A percentile compares a stretch with the other conserved stretches of the same genome.
Evolutionary conservation across 139 green algal species (phyloP).

Genomic region (Asterochloris sp.): DNA sequence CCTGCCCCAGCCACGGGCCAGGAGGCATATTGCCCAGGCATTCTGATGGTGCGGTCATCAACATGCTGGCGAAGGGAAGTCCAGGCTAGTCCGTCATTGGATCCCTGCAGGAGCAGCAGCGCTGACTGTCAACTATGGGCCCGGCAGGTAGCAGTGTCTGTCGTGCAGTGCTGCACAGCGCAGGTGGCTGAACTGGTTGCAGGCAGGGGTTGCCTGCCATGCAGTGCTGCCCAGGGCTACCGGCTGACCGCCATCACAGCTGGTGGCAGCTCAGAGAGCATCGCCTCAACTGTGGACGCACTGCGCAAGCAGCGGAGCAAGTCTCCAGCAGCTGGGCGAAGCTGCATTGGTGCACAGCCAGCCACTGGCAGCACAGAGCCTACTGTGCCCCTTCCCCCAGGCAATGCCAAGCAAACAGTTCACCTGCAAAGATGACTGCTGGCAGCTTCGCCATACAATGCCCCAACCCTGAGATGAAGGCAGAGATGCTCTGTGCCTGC

Average conservation of each 20-base stretch:
- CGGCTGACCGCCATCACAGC: neutral
- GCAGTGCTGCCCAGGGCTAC: neutral
- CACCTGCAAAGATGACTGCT: neutral
- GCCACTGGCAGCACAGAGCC: too few species aligned
- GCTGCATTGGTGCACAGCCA: too few species aligned
- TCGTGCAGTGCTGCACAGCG: neutral
- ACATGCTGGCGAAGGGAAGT: slow-evolving; percentile 58
- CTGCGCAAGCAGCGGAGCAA: too few species aligned
- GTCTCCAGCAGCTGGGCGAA: too few species aligned
- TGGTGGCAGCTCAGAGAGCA: neutral
- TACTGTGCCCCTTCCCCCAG: too few species aligned
- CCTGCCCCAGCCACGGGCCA: slow-evolving; percentile 70
- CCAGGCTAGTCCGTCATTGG: slow-evolving; percentile 62
- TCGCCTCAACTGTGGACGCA: too few species aligned
- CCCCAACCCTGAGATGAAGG: neutral
- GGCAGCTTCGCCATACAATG: neutral
- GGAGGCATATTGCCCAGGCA: slow-evolving; percentile 71
- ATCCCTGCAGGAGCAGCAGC: slow-evolving; percentile 50
- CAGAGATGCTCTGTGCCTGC: neutral
- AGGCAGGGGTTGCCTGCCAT: neutral
- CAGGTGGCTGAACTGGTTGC: neutral
- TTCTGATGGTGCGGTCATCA: slow-evolving; percentile 55
- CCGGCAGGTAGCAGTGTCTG: neutral
- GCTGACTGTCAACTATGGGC: neutral
- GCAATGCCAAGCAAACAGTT: too few species aligned